A percentile compares a stretch with the other conserved stretches of the same genome.
phyloP scores from a whole-genome alignment of 441 rosid genomes.

The Manihot esculenta region DNA sequence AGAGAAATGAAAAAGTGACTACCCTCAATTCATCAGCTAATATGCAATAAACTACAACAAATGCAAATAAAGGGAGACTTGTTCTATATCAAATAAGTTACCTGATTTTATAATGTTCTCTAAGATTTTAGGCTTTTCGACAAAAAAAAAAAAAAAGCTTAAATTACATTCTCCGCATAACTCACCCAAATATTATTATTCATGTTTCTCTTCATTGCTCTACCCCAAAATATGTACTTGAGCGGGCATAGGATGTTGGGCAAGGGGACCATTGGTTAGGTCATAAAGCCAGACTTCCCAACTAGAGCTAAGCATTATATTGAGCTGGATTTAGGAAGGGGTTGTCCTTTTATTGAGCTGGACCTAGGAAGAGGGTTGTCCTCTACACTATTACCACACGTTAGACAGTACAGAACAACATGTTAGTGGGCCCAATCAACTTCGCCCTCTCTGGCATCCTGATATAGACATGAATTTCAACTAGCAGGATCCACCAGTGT shows the following conservation, averaged over 20 bases:
- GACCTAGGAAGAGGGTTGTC: not conserved
- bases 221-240: not conserved
- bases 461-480: not conserved
- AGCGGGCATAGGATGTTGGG: not conserved
- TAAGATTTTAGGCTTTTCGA: not conserved
- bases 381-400: not conserved
- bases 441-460: not conserved
- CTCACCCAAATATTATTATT: not conserved
- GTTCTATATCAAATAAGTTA: not conserved
- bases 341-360: not conserved
- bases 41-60: not conserved
- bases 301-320: not conserved
- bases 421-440: conserved; percentile 13
- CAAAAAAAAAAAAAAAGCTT: too few species aligned
- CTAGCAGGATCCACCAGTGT: not conserved
- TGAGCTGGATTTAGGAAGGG: conserved; percentile 1
- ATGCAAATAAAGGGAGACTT: not conserved
- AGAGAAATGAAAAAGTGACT: not conserved
- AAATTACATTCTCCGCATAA: not conserved
- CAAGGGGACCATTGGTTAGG: not conserved
- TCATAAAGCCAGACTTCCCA: conserved; percentile 5
- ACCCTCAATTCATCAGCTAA: not conserved
- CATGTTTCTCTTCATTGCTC: not conserved
- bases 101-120: not conserved
- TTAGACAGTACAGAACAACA: not conserved